Percentiles rank a stretch among this genome's conserved stretches.
These are phyloP conservation scores for Paralagenidium karlingii DNA, from an alignment of 352 stramenopile genomes.

Conservation along the genomic window DNA sequence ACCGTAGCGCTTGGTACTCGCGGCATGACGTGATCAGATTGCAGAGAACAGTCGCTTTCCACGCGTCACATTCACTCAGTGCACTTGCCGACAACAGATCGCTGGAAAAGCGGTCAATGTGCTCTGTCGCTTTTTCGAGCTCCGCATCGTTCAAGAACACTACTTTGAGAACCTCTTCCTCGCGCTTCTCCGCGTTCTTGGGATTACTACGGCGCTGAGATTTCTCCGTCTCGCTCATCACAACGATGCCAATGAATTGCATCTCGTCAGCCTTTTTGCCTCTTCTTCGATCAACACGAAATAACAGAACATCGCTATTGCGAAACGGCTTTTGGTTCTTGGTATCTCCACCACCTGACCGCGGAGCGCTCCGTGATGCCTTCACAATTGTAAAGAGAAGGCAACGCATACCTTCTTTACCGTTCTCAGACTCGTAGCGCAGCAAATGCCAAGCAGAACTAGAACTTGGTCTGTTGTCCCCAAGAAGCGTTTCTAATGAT, in stretches of 20 bases:
- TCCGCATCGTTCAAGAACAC: constrained; percentile 75
- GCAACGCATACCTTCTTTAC: constrained; percentile 69
- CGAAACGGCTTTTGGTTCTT: constrained; percentile 46
- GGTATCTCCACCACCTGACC: constrained; percentile 18
- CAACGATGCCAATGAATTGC: constrained; percentile 52
- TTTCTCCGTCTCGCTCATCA: constrained; percentile 65
- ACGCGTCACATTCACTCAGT: constrained; percentile 61
- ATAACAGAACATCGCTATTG: constrained; percentile 64
- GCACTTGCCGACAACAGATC: constrained; percentile 49
- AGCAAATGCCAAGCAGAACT: constrained; percentile 40
- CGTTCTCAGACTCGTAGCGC: constrained; percentile 71
- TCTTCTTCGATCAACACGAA: constrained; percentile 22
- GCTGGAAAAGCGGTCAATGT: constrained; percentile 43
- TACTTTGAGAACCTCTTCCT: constrained; percentile 55
- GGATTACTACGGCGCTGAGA: constrained; percentile 31
- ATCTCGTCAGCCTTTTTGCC: constrained; percentile 14
- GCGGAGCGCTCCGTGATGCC: no score
- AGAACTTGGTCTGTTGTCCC: constrained; percentile 32
- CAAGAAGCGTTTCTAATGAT: no score
- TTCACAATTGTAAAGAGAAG: constrained; percentile 61
- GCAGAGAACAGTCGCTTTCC: constrained; percentile 56
- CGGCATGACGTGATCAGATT: constrained; percentile 71
- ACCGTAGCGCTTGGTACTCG: constrained; percentile 74
- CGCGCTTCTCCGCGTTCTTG: constrained; percentile 15
- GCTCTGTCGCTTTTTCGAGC: constrained; percentile 46